These are phyloP conservation scores for Sutorius australiensis DNA, from an alignment of 768 basidiomycete species.

Conservation along the genomic window DNA sequence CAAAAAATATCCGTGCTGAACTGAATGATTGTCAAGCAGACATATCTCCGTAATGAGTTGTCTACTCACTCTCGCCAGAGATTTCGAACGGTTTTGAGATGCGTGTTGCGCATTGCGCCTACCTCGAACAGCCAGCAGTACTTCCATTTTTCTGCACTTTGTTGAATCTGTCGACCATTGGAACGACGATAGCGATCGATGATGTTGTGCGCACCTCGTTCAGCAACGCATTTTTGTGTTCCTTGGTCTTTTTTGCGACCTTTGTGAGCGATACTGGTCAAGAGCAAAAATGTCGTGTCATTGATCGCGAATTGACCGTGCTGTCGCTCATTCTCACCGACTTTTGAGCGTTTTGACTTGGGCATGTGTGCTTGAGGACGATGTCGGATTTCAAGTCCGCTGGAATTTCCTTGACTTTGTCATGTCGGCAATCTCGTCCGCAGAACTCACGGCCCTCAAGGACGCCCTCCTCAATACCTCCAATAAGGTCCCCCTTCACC, in stretches of 20 bases:
- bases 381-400: slow-evolving; percentile 48
- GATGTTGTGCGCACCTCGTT: slow-evolving; percentile 53
- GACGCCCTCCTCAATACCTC: slow-evolving; percentile 73
- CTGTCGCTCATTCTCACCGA: slow-evolving; percentile 53
- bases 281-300: slow-evolving; percentile 13
- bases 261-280: slow-evolving; percentile 85
- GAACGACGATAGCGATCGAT: slow-evolving; percentile 6
- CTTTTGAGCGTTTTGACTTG: slow-evolving; percentile 81
- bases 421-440: slow-evolving; percentile 36
- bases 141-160: slow-evolving; percentile 82
- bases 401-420: slow-evolving; percentile 29
- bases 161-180: slow-evolving; percentile 62
- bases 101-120: slow-evolving; percentile 92
- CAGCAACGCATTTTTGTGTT: slow-evolving; percentile 83
- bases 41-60: neutral
- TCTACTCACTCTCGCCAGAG: slow-evolving; percentile 84
- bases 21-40: slow-evolving; percentile 9
- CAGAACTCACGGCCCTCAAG: slow-evolving; percentile 67
- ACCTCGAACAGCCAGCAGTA: slow-evolving; percentile 97
- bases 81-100: slow-evolving; percentile 88
- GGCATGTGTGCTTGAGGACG: slow-evolving; percentile 54
- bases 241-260: slow-evolving; percentile 89
- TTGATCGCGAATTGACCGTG: neutral
- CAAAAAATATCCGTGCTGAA: slow-evolving; percentile 88
- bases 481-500: slow-evolving; percentile 73